Conservation (phyloP, 1,284 basidiomycete genomes). For the Ceratobasidium sp. region DNA sequence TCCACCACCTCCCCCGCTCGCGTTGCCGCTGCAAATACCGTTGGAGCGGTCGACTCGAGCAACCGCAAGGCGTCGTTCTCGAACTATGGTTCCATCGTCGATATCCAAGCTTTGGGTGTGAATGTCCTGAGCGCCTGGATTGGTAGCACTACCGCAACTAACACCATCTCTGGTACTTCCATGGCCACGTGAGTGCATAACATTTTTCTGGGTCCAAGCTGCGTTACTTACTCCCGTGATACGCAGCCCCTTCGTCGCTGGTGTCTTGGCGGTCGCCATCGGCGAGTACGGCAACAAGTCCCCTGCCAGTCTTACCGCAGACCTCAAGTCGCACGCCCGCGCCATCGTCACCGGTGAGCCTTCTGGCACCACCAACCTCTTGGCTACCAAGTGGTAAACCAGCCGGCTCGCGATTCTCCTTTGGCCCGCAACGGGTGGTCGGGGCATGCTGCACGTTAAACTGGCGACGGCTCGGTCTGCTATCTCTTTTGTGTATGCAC, state of each 20-base stretch:
- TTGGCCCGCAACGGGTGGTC: too few relatives aligned
- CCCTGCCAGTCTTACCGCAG: conserved; percentile 12
- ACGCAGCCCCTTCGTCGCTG: conserved; percentile 47
- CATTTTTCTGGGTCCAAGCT: too few relatives aligned
- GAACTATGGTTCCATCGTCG: conserved; percentile 69
- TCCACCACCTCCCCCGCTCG: conserved; percentile 61
- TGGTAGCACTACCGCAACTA: conserved; percentile 67
- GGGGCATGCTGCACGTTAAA: too few relatives aligned
- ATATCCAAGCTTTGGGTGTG: conserved; percentile 63
- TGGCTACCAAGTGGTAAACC: conserved; percentile 19
- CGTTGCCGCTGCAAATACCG: conserved; percentile 85
- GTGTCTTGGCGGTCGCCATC: conserved; percentile 41
- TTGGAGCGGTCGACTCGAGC: conserved; percentile 83
- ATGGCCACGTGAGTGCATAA: conserved; percentile 63
- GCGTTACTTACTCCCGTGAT: background rate
- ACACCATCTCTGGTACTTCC: conserved; percentile 81
- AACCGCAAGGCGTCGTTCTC: conserved; percentile 93
- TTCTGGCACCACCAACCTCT: conserved; percentile 31
- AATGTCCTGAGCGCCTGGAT: conserved; percentile 87
- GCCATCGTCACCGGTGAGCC: conserved; percentile 23
- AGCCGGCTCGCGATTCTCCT: too few relatives aligned
- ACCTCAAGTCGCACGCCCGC: conserved; percentile 37
- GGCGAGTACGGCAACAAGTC: conserved; percentile 41
- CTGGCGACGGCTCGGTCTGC: background rate
- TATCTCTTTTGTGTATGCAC: conserved; percentile 12